These are phyloP conservation scores for Ailanthus altissimus DNA, from an alignment of 345 rosid species.

Conservation along the genomic window DNA sequence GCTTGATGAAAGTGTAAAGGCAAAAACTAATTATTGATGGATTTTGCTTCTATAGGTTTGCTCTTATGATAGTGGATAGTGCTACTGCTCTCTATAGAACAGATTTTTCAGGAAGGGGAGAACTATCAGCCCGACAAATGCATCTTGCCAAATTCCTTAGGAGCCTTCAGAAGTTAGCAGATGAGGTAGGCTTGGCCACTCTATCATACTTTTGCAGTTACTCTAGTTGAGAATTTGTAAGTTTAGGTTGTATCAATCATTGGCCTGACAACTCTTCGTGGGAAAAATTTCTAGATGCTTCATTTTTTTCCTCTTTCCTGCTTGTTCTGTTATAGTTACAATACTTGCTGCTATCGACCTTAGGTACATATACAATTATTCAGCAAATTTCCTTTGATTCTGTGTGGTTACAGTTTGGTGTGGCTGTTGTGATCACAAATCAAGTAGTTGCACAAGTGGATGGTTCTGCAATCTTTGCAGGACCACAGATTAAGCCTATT, in stretches of 20 bases:
- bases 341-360: background rate
- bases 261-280: background rate
- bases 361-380: background rate
- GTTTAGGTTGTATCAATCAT: background rate
- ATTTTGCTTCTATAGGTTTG: conserved; percentile 56
- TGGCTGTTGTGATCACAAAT: conserved; percentile 90
- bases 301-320: background rate
- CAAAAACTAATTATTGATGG: conserved; percentile 11
- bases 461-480: conserved; percentile 91
- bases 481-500: conserved; percentile 97
- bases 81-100: conserved; percentile 96
- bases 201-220: background rate
- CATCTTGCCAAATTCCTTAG: conserved; percentile 97
- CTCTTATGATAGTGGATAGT: conserved; percentile 94
- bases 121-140: conserved; percentile 95
- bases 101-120: conserved; percentile 94
- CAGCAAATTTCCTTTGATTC: background rate
- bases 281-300: background rate
- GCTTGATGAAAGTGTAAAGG: background rate
- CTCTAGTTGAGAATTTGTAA: background rate
- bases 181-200: conserved; percentile 58
- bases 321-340: background rate
- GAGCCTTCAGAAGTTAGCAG: conserved; percentile 94
- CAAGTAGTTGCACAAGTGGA: conserved; percentile 99
- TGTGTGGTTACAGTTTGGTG: conserved; percentile 67